Evolutionary conservation across 1,139 yeast species (phyloP).

Genomic region (Pichia sp.): DNA sequence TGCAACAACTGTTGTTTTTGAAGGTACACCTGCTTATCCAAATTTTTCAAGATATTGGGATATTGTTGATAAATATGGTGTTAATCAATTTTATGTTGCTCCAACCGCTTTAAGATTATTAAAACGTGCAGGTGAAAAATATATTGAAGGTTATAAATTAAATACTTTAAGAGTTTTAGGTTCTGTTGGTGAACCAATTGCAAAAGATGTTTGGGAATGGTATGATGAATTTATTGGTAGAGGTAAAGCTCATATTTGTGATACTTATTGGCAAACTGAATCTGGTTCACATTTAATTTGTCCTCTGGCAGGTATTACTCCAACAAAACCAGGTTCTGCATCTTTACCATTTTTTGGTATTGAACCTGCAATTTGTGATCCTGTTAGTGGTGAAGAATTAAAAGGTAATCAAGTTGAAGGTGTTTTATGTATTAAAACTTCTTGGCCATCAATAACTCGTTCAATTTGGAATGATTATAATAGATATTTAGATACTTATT

Average conservation of each 20-base stretch:
- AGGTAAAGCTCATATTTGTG: constrained; percentile 66
- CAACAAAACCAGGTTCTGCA: constrained; percentile 76
- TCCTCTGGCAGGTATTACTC: constrained; percentile 67
- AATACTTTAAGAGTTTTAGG: constrained; percentile 68
- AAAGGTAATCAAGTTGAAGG: constrained; percentile 63
- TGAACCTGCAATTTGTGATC: constrained; percentile 63
- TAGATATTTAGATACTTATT: constrained; percentile 64
- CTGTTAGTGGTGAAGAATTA: constrained; percentile 63
- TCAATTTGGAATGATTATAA: constrained; percentile 67
- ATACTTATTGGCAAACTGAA: constrained; percentile 84
- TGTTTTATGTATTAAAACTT: constrained; percentile 60
- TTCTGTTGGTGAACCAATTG: constrained; percentile 89
- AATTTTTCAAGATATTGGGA: constrained; percentile 78
- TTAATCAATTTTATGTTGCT: constrained; percentile 81
- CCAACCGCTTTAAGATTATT: constrained; percentile 83
- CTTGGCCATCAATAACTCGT: constrained; percentile 80
- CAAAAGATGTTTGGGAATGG: constrained; percentile 94
- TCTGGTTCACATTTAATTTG: constrained; percentile 70
- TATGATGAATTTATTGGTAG: constrained; percentile 74
- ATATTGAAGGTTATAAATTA: constrained; percentile 58
- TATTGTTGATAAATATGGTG: constrained; percentile 69
- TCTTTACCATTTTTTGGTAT: constrained; percentile 75
- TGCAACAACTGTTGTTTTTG: constrained; percentile 76
- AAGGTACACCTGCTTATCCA: constrained; percentile 85
- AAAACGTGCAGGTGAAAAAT: constrained; percentile 74